Conservation (phyloP, 23 red algal genomes). For the Cyanidioschyzon merolae region DNA sequence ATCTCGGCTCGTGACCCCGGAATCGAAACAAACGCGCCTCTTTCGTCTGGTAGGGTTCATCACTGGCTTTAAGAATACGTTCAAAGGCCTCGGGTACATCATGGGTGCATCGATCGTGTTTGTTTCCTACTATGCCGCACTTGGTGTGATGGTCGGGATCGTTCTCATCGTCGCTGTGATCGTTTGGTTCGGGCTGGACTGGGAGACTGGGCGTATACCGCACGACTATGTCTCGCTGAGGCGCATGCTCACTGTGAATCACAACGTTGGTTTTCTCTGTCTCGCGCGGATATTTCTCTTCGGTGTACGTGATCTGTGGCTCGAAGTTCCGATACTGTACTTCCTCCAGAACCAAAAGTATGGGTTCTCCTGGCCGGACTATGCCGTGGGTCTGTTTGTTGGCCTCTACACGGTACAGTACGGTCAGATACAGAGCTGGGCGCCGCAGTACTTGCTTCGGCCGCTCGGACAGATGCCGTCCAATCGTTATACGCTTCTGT, state of each 20-base stretch:
- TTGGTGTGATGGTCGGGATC: background rate
- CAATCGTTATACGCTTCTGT: slow-evolving; percentile 7
- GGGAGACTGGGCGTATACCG: slow-evolving; percentile 8
- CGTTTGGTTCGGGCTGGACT: slow-evolving; percentile 12
- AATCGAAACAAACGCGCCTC: slow-evolving; percentile 15
- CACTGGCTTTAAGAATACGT: slow-evolving; percentile 16
- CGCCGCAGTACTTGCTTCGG: slow-evolving; percentile 8
- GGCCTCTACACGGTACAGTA: slow-evolving; percentile 11
- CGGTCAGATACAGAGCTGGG: slow-evolving; percentile 15
- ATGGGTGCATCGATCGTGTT: background rate
- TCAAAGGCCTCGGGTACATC: slow-evolving; percentile 18
- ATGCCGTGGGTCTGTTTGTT: slow-evolving; percentile 10
- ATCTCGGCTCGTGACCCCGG: slow-evolving; percentile 6
- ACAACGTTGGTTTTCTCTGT: slow-evolving; percentile 14
- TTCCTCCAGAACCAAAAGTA: slow-evolving; percentile 13
- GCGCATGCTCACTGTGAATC: slow-evolving; percentile 17
- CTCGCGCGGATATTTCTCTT: slow-evolving; percentile 12
- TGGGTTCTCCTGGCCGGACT: slow-evolving; percentile 10
- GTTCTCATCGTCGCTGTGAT: background rate
- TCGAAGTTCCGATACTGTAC: slow-evolving; percentile 11
- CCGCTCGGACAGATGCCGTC: slow-evolving; percentile 14
- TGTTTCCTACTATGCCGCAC: slow-evolving; percentile 6
- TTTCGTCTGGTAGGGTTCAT: slow-evolving; percentile 17
- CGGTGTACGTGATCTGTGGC: slow-evolving; percentile 3
- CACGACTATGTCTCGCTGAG: slow-evolving; percentile 5